Percentiles rank a stretch among this genome's conserved stretches.
Conservation (phyloP, 352 stramenopile species). For the Globisporangium yorkense region DNA sequence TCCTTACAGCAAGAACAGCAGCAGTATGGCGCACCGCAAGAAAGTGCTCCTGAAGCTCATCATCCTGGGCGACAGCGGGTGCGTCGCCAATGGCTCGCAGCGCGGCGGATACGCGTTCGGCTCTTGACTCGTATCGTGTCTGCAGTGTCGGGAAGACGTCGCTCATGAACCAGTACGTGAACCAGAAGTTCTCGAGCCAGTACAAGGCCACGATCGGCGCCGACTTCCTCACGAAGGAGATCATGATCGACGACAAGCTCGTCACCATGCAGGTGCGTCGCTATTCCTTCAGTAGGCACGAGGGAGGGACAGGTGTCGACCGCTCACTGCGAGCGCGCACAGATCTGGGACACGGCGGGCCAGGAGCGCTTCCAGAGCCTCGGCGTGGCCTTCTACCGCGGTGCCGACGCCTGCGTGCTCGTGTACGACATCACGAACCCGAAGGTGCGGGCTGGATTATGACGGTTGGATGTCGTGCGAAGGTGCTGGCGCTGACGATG, state of each 20-base stretch:
- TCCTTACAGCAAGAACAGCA: no score
- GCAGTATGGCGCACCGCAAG: slow-evolving; percentile 85
- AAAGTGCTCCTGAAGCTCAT: slow-evolving; percentile 98
- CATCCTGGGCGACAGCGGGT: slow-evolving; percentile 97
- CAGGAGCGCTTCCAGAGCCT: slow-evolving; percentile 99
- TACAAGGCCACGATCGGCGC: slow-evolving; percentile 99
- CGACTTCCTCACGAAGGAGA: slow-evolving; percentile 98
- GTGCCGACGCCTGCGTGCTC: slow-evolving; percentile 96
- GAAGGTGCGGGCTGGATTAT: slow-evolving; percentile 37
- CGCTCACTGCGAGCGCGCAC: neutral
- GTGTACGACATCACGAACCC: slow-evolving; percentile 99
- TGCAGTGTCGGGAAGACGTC: slow-evolving; percentile 97
- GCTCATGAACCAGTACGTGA: slow-evolving; percentile 99
- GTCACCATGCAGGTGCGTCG: slow-evolving; percentile 89
- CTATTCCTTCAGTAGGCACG: neutral
- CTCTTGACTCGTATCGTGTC: neutral
- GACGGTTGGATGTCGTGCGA: neutral
- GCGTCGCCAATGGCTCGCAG: slow-evolving; percentile 16
- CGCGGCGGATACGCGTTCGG: neutral
- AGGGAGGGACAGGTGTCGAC: no score
- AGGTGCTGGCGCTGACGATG: neutral
- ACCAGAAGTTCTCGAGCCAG: slow-evolving; percentile 97
- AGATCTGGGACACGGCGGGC: slow-evolving; percentile 99
- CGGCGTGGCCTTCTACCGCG: slow-evolving; percentile 97
- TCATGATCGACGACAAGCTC: slow-evolving; percentile 93